Evolutionary conservation across 176 grass and related monocot species (phyloP).

Genomic region (Cenchrus americanus): DNA sequence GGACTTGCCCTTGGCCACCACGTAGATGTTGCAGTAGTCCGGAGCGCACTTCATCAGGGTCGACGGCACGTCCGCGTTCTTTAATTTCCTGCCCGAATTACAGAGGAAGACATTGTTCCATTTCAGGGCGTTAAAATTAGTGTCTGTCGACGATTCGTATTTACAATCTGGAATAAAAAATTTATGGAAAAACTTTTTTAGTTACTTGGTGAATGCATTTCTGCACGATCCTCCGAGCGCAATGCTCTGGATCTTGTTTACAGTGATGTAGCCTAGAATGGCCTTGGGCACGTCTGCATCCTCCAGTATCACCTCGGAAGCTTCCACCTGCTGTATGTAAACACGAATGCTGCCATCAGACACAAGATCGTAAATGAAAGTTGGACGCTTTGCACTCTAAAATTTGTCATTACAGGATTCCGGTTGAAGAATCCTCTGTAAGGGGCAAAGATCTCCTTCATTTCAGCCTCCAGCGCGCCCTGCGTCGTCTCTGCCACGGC

Average conservation of each 20-base stretch:
- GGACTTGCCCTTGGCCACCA: conserved; percentile 68
- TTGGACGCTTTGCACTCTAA: neutral
- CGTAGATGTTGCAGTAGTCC: conserved; percentile 89
- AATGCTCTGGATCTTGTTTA: conserved; percentile 71
- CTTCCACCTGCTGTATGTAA: conserved; percentile 58
- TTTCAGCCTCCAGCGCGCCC: conserved; percentile 64
- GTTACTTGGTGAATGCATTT: conserved; percentile 72
- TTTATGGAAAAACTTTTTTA: too few relatives aligned
- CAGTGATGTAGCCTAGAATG: conserved; percentile 67
- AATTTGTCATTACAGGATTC: conserved; percentile 58
- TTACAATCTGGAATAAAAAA: too few relatives aligned
- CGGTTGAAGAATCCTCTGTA: conserved; percentile 68
- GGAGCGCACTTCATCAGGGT: conserved; percentile 61
- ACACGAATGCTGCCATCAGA: neutral
- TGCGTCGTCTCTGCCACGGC: conserved; percentile 50
- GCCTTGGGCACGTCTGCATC: conserved; percentile 75
- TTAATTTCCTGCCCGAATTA: conserved; percentile 65
- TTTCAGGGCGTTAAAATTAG: too few relatives aligned
- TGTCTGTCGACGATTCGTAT: too few relatives aligned
- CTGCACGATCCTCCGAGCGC: conserved; percentile 73
- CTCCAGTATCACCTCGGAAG: conserved; percentile 75
- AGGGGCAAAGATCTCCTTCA: conserved; percentile 70
- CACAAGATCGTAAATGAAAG: too few relatives aligned
- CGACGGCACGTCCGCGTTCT: conserved; percentile 79
- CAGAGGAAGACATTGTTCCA: too few relatives aligned